A percentile compares a stretch with the other conserved stretches of the same genome.
phyloP scores from a whole-genome alignment of 768 basidiomycete species.

The Cubamyces sp. region DNA sequence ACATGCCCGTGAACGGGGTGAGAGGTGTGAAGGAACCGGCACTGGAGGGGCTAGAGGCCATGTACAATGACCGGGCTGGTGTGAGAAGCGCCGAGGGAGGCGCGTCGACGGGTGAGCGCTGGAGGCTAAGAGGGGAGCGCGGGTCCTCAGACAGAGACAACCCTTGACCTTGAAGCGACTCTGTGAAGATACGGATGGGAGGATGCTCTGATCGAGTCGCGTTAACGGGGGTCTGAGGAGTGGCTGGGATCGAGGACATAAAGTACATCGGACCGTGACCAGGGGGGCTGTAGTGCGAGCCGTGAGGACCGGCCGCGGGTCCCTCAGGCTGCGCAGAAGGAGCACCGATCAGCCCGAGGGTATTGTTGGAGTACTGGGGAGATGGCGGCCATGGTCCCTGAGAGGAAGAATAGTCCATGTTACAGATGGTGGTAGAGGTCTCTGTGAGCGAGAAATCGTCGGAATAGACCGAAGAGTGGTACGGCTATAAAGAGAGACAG shows the following conservation, averaged over 20 bases:
- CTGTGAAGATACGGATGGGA: slow-evolving; percentile 22
- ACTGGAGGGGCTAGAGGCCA: slow-evolving; percentile 18
- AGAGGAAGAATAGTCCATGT: background rate
- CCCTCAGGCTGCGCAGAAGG: background rate
- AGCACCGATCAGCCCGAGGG: background rate
- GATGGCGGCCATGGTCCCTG: background rate
- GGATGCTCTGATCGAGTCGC: background rate
- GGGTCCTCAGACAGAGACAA: background rate
- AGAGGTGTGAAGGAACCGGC: slow-evolving; percentile 15
- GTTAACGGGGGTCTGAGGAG: too few relatives aligned
- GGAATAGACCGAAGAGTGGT: background rate
- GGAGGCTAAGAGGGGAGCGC: slow-evolving; percentile 8
- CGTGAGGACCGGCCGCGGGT: background rate
- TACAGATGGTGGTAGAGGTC: background rate
- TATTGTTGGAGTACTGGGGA: background rate
- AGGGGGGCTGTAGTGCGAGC: background rate
- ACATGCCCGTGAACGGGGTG: background rate
- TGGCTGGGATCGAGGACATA: background rate
- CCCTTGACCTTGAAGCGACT: background rate
- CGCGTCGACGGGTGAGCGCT: background rate
- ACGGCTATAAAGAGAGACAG: background rate
- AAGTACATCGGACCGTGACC: background rate
- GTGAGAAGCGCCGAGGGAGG: slow-evolving; percentile 5
- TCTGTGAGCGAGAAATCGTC: background rate
- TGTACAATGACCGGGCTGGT: slow-evolving; percentile 2